These are phyloP conservation scores for Naumovozyma baii DNA, from an alignment of 805 yeast species.

Conservation along the genomic window DNA sequence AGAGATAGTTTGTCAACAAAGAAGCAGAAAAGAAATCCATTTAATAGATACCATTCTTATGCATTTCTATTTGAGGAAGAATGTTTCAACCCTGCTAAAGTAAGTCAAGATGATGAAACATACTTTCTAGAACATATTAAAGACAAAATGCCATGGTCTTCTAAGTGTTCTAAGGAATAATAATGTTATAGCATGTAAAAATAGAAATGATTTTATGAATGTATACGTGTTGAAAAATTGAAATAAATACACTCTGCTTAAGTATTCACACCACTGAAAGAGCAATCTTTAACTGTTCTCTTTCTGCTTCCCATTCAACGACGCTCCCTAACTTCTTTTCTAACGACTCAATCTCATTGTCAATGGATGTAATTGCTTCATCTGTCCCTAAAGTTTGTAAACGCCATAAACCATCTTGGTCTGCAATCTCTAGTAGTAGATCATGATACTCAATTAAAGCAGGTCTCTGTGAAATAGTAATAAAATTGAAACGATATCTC, in stretches of 20 bases:
- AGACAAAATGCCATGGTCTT: slow-evolving; percentile 29
- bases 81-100: slow-evolving; percentile 5
- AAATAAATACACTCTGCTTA: too few species aligned
- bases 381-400: slow-evolving; percentile 57
- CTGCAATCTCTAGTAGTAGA: slow-evolving; percentile 57
- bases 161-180: background rate
- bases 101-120: slow-evolving; percentile 9
- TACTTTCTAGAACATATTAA: slow-evolving; percentile 15
- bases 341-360: slow-evolving; percentile 64
- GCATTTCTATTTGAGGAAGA: slow-evolving; percentile 4
- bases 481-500: slow-evolving; percentile 58
- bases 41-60: slow-evolving; percentile 35
- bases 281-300: slow-evolving; percentile 42
- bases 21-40: slow-evolving; percentile 50
- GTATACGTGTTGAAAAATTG: too few species aligned
- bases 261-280: slow-evolving; percentile 5
- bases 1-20: slow-evolving; percentile 37
- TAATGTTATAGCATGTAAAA: too few species aligned
- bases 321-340: slow-evolving; percentile 51
- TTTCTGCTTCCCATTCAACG: slow-evolving; percentile 49
- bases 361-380: slow-evolving; percentile 57
- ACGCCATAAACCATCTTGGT: slow-evolving; percentile 47
- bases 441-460: slow-evolving; percentile 78
- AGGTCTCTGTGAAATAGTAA: slow-evolving; percentile 79
- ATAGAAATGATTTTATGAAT: too few species aligned